Evolutionary conservation across 2,329 filamentous ascomycete genomes (phyloP).

Genomic region (Verticillium tricorpus): DNA sequence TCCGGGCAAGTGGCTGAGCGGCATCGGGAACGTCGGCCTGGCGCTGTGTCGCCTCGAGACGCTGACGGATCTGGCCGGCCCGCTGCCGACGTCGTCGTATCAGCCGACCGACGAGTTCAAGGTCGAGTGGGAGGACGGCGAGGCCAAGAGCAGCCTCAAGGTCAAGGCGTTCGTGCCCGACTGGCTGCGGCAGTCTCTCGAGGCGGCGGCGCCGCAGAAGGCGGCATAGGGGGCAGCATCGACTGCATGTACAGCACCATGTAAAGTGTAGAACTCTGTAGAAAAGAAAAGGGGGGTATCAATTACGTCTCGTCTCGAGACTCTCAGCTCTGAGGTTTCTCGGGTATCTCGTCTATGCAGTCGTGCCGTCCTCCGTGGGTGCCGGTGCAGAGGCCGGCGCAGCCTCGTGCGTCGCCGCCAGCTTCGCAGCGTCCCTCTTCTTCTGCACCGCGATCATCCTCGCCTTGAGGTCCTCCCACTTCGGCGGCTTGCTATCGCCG

Average conservation of each 20-base stretch:
- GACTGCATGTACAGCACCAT: not conserved
- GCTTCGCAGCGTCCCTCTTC: constrained; percentile 45
- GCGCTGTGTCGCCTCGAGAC: constrained; percentile 82
- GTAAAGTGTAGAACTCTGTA: not conserved
- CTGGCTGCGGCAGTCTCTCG: constrained; percentile 56
- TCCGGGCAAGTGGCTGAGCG: constrained; percentile 74
- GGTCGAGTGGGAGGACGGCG: constrained; percentile 11
- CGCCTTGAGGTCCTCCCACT: constrained; percentile 14
- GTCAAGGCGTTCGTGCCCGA: constrained; percentile 79
- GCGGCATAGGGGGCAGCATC: not conserved
- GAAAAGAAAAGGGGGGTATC: constrained; percentile 2
- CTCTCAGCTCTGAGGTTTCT: not conserved
- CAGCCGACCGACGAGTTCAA: constrained; percentile 38
- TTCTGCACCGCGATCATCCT: constrained; percentile 29
- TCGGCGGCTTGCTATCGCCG: constrained; percentile 2
- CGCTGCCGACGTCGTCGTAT: constrained; percentile 62
- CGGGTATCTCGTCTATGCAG: not conserved
- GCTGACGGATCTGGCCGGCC: constrained; percentile 78
- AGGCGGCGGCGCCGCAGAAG: constrained; percentile 11
- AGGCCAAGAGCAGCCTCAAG: constrained; percentile 37
- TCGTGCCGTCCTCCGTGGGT: constrained; percentile 13
- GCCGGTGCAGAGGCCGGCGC: constrained; percentile 21
- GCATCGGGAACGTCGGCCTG: constrained; percentile 81
- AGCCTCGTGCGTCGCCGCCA: constrained; percentile 49
- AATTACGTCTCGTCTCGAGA: not conserved